A percentile compares a stretch with the other conserved stretches of the same genome.
These are phyloP conservation scores for Pholiota adiposa DNA, from an alignment of 1,284 basidiomycete species.

Conservation along the genomic window DNA sequence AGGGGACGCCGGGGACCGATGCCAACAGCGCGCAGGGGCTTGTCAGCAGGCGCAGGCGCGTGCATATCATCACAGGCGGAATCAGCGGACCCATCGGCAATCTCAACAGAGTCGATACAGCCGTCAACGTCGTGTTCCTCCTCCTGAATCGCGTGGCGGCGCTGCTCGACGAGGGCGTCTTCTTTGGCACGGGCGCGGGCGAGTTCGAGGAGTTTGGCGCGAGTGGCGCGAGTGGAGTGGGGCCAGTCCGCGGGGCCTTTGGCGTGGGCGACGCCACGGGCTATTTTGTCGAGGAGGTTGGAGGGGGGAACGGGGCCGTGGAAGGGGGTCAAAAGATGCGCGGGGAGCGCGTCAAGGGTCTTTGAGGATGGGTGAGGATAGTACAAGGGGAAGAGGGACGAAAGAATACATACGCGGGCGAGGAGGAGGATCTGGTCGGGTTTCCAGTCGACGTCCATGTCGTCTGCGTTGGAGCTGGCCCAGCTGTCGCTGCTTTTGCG, in stretches of 20 bases:
- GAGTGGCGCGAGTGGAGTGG: slow-evolving; percentile 77
- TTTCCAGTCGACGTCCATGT: slow-evolving; percentile 73
- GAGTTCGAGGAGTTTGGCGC: slow-evolving; percentile 77
- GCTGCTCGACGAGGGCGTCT: slow-evolving; percentile 41
- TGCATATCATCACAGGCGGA: slow-evolving; percentile 21
- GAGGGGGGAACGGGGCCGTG: slow-evolving; percentile 79
- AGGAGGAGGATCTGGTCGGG: slow-evolving; percentile 70
- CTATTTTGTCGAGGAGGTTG: slow-evolving; percentile 83
- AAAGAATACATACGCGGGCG: slow-evolving; percentile 54
- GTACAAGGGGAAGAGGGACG: slow-evolving; percentile 12
- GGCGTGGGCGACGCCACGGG: slow-evolving; percentile 68
- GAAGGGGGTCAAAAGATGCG: slow-evolving; percentile 81
- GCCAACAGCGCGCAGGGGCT: slow-evolving; percentile 38
- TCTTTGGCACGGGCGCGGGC: slow-evolving; percentile 66
- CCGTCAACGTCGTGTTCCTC: slow-evolving; percentile 24
- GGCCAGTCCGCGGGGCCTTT: slow-evolving; percentile 79
- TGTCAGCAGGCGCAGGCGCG: slow-evolving; percentile 29
- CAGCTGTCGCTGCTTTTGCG: slow-evolving; percentile 80
- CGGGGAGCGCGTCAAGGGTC: slow-evolving; percentile 83
- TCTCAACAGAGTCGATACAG: slow-evolving; percentile 23
- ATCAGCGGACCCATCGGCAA: slow-evolving; percentile 27
- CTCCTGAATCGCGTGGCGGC: slow-evolving; percentile 36
- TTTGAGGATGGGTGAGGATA: slow-evolving; percentile 29
- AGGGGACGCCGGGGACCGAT: slow-evolving; percentile 53
- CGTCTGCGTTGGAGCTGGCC: slow-evolving; percentile 78